phyloP scores from a whole-genome alignment of 352 stramenopile genomes.

The Phytophthora sojae region DNA sequence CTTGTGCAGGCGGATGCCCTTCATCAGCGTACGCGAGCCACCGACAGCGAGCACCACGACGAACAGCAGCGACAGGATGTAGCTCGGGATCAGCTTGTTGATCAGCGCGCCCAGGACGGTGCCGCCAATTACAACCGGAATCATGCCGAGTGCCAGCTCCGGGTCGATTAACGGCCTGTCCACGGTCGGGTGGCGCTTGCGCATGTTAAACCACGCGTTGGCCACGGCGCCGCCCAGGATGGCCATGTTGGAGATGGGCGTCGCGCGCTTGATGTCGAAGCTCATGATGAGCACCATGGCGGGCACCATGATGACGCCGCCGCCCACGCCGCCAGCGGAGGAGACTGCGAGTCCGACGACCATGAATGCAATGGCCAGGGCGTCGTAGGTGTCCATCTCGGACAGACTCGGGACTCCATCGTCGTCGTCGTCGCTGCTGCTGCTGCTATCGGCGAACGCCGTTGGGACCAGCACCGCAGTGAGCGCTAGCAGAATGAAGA shows the following conservation, averaged over 20 bases:
- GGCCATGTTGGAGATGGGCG: conserved; percentile 60
- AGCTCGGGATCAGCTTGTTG: conserved; percentile 59
- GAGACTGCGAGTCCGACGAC: conserved; percentile 44
- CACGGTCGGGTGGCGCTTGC: conserved; percentile 53
- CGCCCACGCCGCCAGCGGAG: conserved; percentile 37
- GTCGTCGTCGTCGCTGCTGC: conserved; percentile 17
- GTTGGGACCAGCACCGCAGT: not conserved
- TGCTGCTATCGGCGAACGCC: conserved; percentile 15
- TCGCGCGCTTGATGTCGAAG: conserved; percentile 70
- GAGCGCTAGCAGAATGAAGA: conserved; percentile 24
- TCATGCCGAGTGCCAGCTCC: conserved; percentile 60
- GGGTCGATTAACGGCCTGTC: conserved; percentile 58
- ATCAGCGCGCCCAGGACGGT: conserved; percentile 59
- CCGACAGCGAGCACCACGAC: conserved; percentile 45
- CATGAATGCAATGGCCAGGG: conserved; percentile 53
- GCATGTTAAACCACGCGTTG: conserved; percentile 62
- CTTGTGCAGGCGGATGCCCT: conserved; percentile 40
- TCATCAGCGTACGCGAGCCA: conserved; percentile 40
- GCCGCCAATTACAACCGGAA: conserved; percentile 61
- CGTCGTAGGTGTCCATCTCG: conserved; percentile 43
- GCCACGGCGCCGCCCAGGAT: conserved; percentile 63
- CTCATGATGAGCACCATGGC: conserved; percentile 62
- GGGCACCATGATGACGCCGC: conserved; percentile 48
- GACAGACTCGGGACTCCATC: conserved; percentile 31
- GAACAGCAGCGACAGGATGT: conserved; percentile 60